Percentiles rank a stretch among this genome's conserved stretches.
Evolutionary conservation across 345 rosid genomes (phyloP).

Genomic region (Viola odorata): DNA sequence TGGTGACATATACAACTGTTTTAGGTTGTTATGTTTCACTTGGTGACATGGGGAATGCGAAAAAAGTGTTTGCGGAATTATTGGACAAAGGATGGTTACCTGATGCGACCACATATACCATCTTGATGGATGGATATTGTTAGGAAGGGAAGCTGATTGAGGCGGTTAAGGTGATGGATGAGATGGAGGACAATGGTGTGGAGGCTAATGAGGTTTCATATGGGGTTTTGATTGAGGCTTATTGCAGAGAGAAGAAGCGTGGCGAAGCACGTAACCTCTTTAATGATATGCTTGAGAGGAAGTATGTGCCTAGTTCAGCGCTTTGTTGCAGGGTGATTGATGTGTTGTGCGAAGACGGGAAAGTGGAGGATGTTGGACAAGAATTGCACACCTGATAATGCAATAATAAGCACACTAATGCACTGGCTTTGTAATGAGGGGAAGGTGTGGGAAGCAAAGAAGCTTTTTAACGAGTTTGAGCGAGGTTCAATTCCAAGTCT

Average conservation of each 20-base stretch:
- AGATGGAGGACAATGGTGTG: conserved; percentile 69
- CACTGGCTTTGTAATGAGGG: conserved; percentile 86
- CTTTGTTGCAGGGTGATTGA: conserved; percentile 83
- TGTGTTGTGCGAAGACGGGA: conserved; percentile 53
- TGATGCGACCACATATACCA: conserved; percentile 64
- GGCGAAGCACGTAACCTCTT: conserved; percentile 72
- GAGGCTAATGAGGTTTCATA: conserved; percentile 79
- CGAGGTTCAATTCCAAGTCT: conserved; percentile 64
- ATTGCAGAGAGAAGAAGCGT: conserved; percentile 55
- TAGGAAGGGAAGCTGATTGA: conserved; percentile 58
- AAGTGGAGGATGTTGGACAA: conserved; percentile 64
- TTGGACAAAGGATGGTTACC: conserved; percentile 83
- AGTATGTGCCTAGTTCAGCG: conserved; percentile 53
- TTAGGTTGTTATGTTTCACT: conserved; percentile 62
- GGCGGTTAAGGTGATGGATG: conserved; percentile 80
- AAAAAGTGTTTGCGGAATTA: conserved; percentile 52
- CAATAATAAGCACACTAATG: conserved; percentile 64
- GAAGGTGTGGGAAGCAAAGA: conserved; percentile 61
- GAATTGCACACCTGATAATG: conserved; percentile 71
- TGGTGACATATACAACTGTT: conserved; percentile 69
- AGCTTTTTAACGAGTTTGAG: conserved; percentile 69
- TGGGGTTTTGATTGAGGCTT: conserved; percentile 75
- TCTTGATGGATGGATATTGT: conserved; percentile 78
- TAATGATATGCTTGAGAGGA: conserved; percentile 62
- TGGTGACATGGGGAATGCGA: conserved; percentile 63